A percentile compares a stretch with the other conserved stretches of the same genome.
Conservation (phyloP, 805 yeast genomes). For the Suhomyces canberraensis region DNA sequence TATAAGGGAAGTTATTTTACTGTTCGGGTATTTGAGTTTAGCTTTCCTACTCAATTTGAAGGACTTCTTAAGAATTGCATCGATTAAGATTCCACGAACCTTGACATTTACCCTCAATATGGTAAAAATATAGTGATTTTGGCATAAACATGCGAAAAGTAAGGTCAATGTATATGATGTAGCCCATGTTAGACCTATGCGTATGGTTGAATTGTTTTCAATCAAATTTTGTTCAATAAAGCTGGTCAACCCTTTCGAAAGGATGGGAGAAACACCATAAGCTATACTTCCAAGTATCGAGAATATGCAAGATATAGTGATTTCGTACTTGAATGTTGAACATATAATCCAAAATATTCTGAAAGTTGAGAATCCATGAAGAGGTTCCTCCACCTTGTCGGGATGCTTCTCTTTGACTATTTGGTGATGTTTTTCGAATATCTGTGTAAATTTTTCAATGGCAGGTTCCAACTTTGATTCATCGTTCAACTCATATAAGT, state of each 20-base stretch:
- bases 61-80: slow-evolving; percentile 13
- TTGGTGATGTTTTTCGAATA: background rate
- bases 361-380: background rate
- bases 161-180: background rate
- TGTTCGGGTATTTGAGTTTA: slow-evolving; percentile 11
- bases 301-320: background rate
- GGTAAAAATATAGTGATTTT: slow-evolving; percentile 11
- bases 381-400: background rate
- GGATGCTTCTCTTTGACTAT: background rate
- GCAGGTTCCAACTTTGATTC: slow-evolving; percentile 2
- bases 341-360: background rate
- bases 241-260: slow-evolving; percentile 5
- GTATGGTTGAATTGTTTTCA: background rate
- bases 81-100: slow-evolving; percentile 10
- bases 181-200: slow-evolving; percentile 8
- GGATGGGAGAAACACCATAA: slow-evolving; percentile 1
- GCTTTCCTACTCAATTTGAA: slow-evolving; percentile 11
- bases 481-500: slow-evolving; percentile 5
- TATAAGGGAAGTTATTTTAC: slow-evolving; percentile 14
- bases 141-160: background rate
- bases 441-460: background rate
- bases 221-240: slow-evolving; percentile 4
- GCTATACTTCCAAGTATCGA: background rate
- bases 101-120: slow-evolving; percentile 13
- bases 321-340: background rate